phyloP scores from a whole-genome alignment of 495 filamentous ascomycete genomes.

The Podospora didyma region DNA sequence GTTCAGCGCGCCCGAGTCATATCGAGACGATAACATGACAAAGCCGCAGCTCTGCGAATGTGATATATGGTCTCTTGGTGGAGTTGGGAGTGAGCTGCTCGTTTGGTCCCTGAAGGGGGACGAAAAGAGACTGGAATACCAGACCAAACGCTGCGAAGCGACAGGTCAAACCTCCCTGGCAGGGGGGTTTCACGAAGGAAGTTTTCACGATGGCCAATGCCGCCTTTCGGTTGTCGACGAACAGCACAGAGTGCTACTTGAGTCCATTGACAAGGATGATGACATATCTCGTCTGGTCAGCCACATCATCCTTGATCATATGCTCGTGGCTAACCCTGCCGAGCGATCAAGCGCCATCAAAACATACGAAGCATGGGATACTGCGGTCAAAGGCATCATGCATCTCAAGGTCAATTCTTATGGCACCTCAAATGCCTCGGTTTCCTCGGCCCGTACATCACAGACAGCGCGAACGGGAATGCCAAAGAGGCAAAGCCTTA shows the following conservation, averaged over 20 bases:
- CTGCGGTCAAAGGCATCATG: too few species aligned
- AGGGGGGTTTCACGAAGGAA: conserved; percentile 4
- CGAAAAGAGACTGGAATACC: not conserved
- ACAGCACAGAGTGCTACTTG: not conserved
- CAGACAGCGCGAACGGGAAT: too few species aligned
- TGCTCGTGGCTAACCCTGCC: conserved; percentile 5
- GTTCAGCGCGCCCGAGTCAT: conserved; percentile 5
- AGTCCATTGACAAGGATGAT: not conserved
- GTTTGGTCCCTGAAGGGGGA: conserved; percentile 3
- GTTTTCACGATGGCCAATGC: conserved; percentile 1
- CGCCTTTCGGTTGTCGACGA: not conserved
- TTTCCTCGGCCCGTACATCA: too few species aligned
- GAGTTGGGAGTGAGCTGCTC: conserved; percentile 1
- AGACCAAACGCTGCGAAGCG: not conserved
- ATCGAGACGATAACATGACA: conserved; percentile 2
- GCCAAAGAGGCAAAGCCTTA: not conserved
- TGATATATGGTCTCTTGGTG: conserved; percentile 5
- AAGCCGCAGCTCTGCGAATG: not conserved
- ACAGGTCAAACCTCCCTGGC: not conserved
- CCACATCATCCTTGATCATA: conserved; percentile 1
- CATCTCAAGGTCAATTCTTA: not conserved
- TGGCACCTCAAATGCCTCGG: too few species aligned
- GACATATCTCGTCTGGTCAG: not conserved
- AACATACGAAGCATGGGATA: not conserved
- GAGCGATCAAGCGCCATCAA: not conserved